A percentile compares a stretch with the other conserved stretches of the same genome.
phyloP scores from a whole-genome alignment of 2,329 filamentous ascomycete genomes.

The Neopestalotiopsis clavispora region DNA sequence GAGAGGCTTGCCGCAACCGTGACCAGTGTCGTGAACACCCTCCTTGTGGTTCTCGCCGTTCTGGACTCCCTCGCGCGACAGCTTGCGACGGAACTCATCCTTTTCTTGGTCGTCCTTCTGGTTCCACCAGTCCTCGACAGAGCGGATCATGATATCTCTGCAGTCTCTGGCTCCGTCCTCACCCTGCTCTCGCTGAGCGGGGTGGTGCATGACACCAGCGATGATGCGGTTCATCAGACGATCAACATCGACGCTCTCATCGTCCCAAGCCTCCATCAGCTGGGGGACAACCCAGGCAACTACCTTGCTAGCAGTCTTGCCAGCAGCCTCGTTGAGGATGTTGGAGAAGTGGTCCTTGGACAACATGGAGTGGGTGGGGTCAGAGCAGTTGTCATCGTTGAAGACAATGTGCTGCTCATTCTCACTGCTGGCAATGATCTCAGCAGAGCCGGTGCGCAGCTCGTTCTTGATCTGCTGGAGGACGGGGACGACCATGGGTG shows the following conservation, averaged over 20 bases:
- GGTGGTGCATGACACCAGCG: slow-evolving; percentile 84
- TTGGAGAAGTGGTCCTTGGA: slow-evolving; percentile 96
- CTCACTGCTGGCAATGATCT: slow-evolving; percentile 85
- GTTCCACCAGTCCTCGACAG: slow-evolving; percentile 83
- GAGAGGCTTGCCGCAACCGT: slow-evolving; percentile 81
- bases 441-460: slow-evolving; percentile 81
- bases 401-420: slow-evolving; percentile 89
- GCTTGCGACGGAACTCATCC: slow-evolving; percentile 72
- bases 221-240: slow-evolving; percentile 78
- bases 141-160: slow-evolving; percentile 77
- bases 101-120: slow-evolving; percentile 66
- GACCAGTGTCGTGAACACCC: slow-evolving; percentile 81
- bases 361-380: slow-evolving; percentile 94
- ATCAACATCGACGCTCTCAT: slow-evolving; percentile 72
- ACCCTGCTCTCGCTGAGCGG: slow-evolving; percentile 74
- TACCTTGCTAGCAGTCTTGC: slow-evolving; percentile 78
- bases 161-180: slow-evolving; percentile 75
- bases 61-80: slow-evolving; percentile 79
- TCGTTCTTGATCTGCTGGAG: slow-evolving; percentile 87
- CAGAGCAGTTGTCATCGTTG: slow-evolving; percentile 73
- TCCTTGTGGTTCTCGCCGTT: slow-evolving; percentile 85
- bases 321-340: slow-evolving; percentile 86
- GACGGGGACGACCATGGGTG: slow-evolving; percentile 85
- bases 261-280: slow-evolving; percentile 85
- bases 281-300: slow-evolving; percentile 88